Evolutionary conservation across 2,329 filamentous ascomycete genomes (phyloP).

Genomic region (Sphaerulina vaccinii): DNA sequence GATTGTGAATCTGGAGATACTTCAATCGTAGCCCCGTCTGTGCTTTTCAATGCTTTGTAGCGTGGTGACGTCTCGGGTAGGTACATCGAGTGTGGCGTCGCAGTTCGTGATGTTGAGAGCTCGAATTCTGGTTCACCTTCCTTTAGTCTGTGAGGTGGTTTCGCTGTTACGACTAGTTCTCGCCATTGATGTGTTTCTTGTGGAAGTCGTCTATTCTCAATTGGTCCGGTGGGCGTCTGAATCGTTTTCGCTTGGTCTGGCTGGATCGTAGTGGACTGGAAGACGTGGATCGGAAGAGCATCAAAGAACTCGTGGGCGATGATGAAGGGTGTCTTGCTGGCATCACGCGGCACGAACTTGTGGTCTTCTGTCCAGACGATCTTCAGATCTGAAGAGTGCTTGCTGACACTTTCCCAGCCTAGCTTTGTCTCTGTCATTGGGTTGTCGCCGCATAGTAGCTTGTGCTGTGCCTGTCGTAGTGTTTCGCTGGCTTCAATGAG

Average conservation of each 20-base stretch:
- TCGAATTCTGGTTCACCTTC: slow-evolving; percentile 73
- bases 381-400: slow-evolving; percentile 66
- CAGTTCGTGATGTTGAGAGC: slow-evolving; percentile 69
- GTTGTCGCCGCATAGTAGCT: slow-evolving; percentile 74
- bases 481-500: slow-evolving; percentile 89
- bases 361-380: slow-evolving; percentile 90
- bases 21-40: slow-evolving; percentile 73
- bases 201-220: slow-evolving; percentile 38
- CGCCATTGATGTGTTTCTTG: slow-evolving; percentile 66
- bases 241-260: slow-evolving; percentile 40
- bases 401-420: slow-evolving; percentile 72
- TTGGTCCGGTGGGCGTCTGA: slow-evolving; percentile 51
- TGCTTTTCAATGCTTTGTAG: slow-evolving; percentile 71
- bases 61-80: slow-evolving; percentile 79
- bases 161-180: slow-evolving; percentile 72
- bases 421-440: slow-evolving; percentile 68
- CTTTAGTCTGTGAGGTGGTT: slow-evolving; percentile 52
- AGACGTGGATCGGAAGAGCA: slow-evolving; percentile 91
- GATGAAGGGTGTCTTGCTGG: slow-evolving; percentile 80
- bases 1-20: slow-evolving; percentile 83
- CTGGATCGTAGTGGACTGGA: slow-evolving; percentile 65
- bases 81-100: slow-evolving; percentile 80
- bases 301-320: slow-evolving; percentile 99
- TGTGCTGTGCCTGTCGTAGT: slow-evolving; percentile 73
- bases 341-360: slow-evolving; percentile 67